phyloP scores from a whole-genome alignment of 176 grass and related monocot species.

The Tillandsia leiboldiana region DNA sequence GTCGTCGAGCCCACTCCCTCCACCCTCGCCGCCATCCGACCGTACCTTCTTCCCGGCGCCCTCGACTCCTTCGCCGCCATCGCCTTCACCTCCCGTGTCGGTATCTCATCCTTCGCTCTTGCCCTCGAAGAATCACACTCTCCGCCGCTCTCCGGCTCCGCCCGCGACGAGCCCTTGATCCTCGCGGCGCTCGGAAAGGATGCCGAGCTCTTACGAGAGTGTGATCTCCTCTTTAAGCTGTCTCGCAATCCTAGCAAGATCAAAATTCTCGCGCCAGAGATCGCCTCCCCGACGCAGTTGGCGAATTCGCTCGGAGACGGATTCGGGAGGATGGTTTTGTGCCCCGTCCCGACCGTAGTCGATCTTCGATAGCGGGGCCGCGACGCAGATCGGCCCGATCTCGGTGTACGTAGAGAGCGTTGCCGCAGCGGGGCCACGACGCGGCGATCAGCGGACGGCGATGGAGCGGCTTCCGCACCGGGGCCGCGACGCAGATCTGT shows the following conservation, averaged over 20 bases:
- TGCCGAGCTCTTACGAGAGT: constrained; percentile 43
- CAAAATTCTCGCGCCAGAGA: constrained; percentile 39
- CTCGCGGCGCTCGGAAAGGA: constrained; percentile 59
- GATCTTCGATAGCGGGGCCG: constrained; percentile 16
- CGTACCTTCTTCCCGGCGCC: constrained; percentile 33
- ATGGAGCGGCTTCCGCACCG: too few relatives aligned
- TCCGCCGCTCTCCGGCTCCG: constrained; percentile 27
- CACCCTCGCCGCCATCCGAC: constrained; percentile 35
- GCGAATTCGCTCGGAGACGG: constrained; percentile 49
- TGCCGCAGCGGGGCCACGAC: too few relatives aligned
- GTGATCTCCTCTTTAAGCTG: constrained; percentile 37
- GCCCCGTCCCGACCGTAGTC: constrained; percentile 53
- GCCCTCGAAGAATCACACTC: background rate
- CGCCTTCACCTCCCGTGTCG: constrained; percentile 75
- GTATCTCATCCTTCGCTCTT: constrained; percentile 56
- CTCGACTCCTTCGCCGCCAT: constrained; percentile 56
- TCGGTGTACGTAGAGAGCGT: too few relatives aligned
- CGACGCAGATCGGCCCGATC: too few relatives aligned
- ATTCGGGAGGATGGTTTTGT: constrained; percentile 43
- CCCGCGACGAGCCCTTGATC: constrained; percentile 29
- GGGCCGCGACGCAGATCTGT: too few relatives aligned
- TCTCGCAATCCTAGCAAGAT: constrained; percentile 26
- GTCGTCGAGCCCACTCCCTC: constrained; percentile 31
- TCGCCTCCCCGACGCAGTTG: constrained; percentile 42
- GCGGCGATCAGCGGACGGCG: too few relatives aligned